Evolutionary conservation across 2,329 filamentous ascomycete genomes (phyloP), one percentile per base, ranked within the genome.

Genomic region (Ophiostoma pallidulum): DNA sequence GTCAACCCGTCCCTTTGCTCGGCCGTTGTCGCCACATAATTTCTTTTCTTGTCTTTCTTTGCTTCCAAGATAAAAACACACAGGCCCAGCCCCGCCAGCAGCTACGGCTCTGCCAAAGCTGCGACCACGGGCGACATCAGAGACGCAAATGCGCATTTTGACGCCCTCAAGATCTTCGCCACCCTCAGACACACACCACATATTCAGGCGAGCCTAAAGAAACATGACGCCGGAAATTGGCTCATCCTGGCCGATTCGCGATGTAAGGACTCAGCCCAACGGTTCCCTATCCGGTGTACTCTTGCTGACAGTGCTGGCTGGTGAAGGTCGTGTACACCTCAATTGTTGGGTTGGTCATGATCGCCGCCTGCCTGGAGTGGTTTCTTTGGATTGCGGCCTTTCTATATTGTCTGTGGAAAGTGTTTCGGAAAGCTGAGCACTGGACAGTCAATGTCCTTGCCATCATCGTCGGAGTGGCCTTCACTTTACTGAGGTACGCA

Each of bases 361-460:
- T 92, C 20, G 86, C 85, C 50, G 91, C 91, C 2, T 73, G 89
- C 26, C 71, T 97, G 8, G 91, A 97, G 68, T 97, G 92, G 89
- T 81, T 95, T 51, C 76, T 97, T 13, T 96, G 90, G 88, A 74
- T 97, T 35, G 80, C 84, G n/a, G 89, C 91, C 4, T 97, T 97
- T 61, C 62, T 92, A 53, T 97, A 96, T 66, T 97, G 91, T 62
- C 71, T 96, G 2, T 69, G 80, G 60, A 95, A 96, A 63, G 89
- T 91, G 26, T 95, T 84, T 59, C 72, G 79, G 54, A 97, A 97
- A 64, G 89, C 91, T 18, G 87, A 94, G 58, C 84, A 88, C 61
- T 89, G 85, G 80, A 88, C 84, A 37, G 85, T 94, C 52, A 79
- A 79, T 51, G 64, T 90, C 5, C 71, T 97, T 41, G 83, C 88